phyloP scores from a whole-genome alignment of 2,329 filamentous ascomycete species.

The Ascochyta koolunga region DNA sequence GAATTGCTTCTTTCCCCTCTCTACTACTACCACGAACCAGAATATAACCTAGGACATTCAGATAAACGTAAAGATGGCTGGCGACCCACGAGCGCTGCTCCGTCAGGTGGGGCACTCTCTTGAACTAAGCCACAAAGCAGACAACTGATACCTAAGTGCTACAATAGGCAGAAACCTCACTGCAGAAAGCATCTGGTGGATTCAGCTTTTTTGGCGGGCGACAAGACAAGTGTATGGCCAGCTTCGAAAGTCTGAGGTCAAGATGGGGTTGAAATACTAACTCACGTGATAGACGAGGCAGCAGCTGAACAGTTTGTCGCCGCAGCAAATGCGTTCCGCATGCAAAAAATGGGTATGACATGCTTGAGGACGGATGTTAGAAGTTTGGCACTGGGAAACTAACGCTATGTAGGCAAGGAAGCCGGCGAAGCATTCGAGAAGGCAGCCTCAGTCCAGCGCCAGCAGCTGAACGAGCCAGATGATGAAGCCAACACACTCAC shows the following conservation, averaged over 20 bases:
- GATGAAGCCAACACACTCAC: constrained; percentile 87
- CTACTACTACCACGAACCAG: neutral
- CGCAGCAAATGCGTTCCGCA: constrained; percentile 88
- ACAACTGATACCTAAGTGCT: constrained; percentile 35
- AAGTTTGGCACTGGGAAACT: neutral
- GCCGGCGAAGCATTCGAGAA: constrained; percentile 85
- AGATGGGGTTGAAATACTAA: constrained; percentile 18
- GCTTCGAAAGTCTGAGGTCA: neutral
- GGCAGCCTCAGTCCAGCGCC: constrained; percentile 79
- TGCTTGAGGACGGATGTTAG: neutral
- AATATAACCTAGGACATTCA: neutral
- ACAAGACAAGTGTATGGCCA: constrained; percentile 71
- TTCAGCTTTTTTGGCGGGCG: constrained; percentile 90
- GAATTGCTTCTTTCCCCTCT: constrained; percentile 5
- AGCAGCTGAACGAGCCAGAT: constrained; percentile 86
- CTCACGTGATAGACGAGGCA: constrained; percentile 64
- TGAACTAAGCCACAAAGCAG: constrained; percentile 38
- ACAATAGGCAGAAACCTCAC: constrained; percentile 81
- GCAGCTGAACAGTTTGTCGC: constrained; percentile 87
- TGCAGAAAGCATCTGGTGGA: constrained; percentile 74
- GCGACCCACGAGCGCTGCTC: constrained; percentile 46
- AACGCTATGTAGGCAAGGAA: constrained; percentile 69
- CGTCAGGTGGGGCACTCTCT: constrained; percentile 44
- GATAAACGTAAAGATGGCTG: constrained; percentile 40
- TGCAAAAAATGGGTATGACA: constrained; percentile 78